Conservation (phyloP, 2,329 filamentous ascomycete species). For the Ophiostoma sp. region DNA sequence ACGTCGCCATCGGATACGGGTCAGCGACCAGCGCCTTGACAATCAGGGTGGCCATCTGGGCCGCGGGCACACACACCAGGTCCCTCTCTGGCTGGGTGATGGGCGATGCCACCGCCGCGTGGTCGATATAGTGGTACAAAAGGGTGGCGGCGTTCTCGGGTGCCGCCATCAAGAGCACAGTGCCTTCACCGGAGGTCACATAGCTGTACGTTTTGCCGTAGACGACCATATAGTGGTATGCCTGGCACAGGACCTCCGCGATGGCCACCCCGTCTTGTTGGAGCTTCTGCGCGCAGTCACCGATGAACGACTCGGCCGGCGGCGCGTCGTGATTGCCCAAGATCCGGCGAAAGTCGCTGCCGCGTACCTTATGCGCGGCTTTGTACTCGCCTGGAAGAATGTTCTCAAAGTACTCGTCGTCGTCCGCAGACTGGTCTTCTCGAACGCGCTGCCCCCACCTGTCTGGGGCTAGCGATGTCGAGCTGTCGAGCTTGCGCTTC, state of each 20-base stretch:
- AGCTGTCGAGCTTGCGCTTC: too few relatives aligned
- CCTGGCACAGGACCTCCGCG: background rate
- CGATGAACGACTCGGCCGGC: background rate
- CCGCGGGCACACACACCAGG: background rate
- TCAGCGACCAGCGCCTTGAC: background rate
- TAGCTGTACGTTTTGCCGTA: background rate
- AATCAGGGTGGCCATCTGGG: conserved; percentile 4
- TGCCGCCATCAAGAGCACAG: background rate
- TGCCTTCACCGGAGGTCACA: background rate
- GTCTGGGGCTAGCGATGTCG: background rate
- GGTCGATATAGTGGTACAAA: background rate
- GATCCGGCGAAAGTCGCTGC: background rate
- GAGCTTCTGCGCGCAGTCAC: background rate
- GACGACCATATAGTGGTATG: conserved; percentile 9
- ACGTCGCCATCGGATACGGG: background rate
- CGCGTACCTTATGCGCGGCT: background rate
- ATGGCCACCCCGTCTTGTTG: background rate
- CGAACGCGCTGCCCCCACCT: background rate
- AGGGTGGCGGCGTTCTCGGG: background rate
- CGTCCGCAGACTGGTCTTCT: background rate
- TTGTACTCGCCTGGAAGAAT: background rate
- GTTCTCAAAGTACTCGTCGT: background rate
- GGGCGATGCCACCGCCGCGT: background rate
- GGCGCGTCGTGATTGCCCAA: background rate
- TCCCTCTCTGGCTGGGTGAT: background rate